Percentiles rank a stretch among this genome's conserved stretches.
Evolutionary conservation across 805 yeast species (phyloP).

Genomic region (Candida sithepensis): DNA sequence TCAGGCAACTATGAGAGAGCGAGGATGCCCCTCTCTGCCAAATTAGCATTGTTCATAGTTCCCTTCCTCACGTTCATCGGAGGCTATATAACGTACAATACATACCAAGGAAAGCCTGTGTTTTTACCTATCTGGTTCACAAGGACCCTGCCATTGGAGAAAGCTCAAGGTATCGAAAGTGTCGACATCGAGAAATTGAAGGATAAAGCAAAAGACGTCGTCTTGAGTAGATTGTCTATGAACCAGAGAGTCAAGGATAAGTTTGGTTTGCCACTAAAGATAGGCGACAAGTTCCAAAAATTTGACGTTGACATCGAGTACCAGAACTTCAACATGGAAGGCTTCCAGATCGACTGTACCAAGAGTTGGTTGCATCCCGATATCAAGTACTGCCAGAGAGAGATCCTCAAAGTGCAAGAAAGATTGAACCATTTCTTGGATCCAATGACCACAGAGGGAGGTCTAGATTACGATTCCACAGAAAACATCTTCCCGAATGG

Average conservation of each 20-base stretch:
- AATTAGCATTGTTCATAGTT: constrained; percentile 16
- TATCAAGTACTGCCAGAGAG: constrained; percentile 21
- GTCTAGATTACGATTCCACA: constrained; percentile 19
- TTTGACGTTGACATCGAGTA: constrained; percentile 31
- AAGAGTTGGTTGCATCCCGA: constrained; percentile 27
- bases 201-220: constrained; percentile 20
- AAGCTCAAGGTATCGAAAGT: constrained; percentile 24
- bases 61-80: constrained; percentile 22
- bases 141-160: constrained; percentile 23
- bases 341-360: constrained; percentile 30
- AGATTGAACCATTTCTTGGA: constrained; percentile 30
- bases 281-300: constrained; percentile 23
- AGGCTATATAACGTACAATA: constrained; percentile 29
- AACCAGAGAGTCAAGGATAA: constrained; percentile 24
- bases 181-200: constrained; percentile 29
- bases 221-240: constrained; percentile 29
- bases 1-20: constrained; percentile 11
- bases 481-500: constrained; percentile 24
- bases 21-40: constrained; percentile 15
- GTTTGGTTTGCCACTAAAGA: constrained; percentile 31
- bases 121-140: constrained; percentile 31
- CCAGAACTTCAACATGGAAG: constrained; percentile 28
- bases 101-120: constrained; percentile 26
- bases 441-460: constrained; percentile 26
- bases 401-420: constrained; percentile 23